phyloP scores from a whole-genome alignment of 2,329 filamentous ascomycete species.

The Tolypocladium paradoxum region DNA sequence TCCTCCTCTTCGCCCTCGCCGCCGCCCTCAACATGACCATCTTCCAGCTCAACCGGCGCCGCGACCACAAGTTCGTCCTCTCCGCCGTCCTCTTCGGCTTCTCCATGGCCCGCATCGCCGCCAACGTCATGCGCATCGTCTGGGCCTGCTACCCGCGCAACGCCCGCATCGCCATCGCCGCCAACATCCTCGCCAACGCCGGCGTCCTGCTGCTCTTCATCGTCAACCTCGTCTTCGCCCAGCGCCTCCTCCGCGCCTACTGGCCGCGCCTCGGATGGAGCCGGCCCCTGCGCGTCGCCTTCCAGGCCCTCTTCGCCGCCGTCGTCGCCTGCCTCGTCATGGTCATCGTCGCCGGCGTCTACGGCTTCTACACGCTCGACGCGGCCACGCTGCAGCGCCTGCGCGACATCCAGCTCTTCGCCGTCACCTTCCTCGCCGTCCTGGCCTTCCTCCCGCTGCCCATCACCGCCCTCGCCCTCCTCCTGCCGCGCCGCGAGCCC shows the following conservation, averaged over 20 bases:
- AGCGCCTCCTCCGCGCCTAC: slow-evolving; percentile 62
- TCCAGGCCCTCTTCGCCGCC: slow-evolving; percentile 47
- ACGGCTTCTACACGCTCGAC: slow-evolving; percentile 57
- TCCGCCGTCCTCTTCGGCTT: slow-evolving; percentile 48
- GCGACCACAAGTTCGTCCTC: slow-evolving; percentile 48
- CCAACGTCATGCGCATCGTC: slow-evolving; percentile 40
- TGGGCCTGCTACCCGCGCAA: slow-evolving; percentile 35
- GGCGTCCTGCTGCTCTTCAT: slow-evolving; percentile 68
- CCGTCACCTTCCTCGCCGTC: slow-evolving; percentile 49
- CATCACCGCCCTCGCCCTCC: slow-evolving; percentile 38
- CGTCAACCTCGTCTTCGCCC: slow-evolving; percentile 66
- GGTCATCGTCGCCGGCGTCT: slow-evolving; percentile 53
- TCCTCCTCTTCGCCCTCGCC: slow-evolving; percentile 44
- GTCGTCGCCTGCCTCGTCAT: slow-evolving; percentile 52
- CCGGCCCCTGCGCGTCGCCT: slow-evolving; percentile 33
- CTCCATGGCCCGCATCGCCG: slow-evolving; percentile 41
- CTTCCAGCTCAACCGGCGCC: slow-evolving; percentile 36
- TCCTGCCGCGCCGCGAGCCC: slow-evolving; percentile 32
- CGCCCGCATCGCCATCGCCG: slow-evolving; percentile 40
- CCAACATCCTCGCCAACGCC: slow-evolving; percentile 59
- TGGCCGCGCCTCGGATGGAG: slow-evolving; percentile 66
- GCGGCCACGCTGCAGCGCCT: slow-evolving; percentile 35
- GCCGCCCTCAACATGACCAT: slow-evolving; percentile 49
- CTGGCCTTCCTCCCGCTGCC: slow-evolving; percentile 53
- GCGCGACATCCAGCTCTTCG: slow-evolving; percentile 53